A percentile compares a stretch with the other conserved stretches of the same genome.
These are phyloP conservation scores for Amaranthus hypochondriacus DNA, from an alignment of 148 eudicot genomes.

Conservation along the genomic window DNA sequence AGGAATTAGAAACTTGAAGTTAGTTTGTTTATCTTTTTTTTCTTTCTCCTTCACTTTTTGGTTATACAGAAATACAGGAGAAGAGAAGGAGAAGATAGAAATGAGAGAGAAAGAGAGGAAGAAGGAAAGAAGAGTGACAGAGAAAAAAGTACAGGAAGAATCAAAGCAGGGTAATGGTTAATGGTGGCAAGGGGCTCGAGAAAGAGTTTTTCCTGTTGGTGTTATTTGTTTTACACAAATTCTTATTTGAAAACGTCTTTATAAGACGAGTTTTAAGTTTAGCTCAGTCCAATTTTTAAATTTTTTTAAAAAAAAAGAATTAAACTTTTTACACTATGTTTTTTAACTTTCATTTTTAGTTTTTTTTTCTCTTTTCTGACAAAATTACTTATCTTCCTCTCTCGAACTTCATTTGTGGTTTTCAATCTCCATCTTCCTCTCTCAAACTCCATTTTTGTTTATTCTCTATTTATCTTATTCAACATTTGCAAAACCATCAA, in stretches of 20 bases:
- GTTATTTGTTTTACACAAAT: background rate
- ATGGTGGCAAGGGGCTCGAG: conserved; percentile 69
- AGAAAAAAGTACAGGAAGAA: conserved; percentile 16
- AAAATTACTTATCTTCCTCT: too few relatives aligned
- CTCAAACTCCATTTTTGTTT: too few relatives aligned
- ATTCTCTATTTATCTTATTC: too few relatives aligned
- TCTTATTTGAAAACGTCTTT: too few relatives aligned
- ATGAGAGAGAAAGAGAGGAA: background rate
- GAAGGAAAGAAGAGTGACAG: background rate
- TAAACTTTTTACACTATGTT: too few relatives aligned
- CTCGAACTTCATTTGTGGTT: too few relatives aligned
- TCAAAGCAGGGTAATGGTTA: conserved; percentile 16
- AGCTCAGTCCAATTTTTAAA: too few relatives aligned
- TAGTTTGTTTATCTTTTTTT: background rate
- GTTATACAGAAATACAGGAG: background rate
- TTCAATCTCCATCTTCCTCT: too few relatives aligned
- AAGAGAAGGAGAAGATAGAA: background rate
- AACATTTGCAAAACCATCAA: too few relatives aligned
- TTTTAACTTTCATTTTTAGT: background rate
- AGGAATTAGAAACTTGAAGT: background rate
- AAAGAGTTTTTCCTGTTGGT: conserved; percentile 14
- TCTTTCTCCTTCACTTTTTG: background rate
- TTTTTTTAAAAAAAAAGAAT: too few relatives aligned
- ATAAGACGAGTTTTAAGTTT: too few relatives aligned
- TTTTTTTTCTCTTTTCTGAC: too few relatives aligned